phyloP scores from a whole-genome alignment of 352 stramenopile species.

The Globisporangium barbulae region DNA sequence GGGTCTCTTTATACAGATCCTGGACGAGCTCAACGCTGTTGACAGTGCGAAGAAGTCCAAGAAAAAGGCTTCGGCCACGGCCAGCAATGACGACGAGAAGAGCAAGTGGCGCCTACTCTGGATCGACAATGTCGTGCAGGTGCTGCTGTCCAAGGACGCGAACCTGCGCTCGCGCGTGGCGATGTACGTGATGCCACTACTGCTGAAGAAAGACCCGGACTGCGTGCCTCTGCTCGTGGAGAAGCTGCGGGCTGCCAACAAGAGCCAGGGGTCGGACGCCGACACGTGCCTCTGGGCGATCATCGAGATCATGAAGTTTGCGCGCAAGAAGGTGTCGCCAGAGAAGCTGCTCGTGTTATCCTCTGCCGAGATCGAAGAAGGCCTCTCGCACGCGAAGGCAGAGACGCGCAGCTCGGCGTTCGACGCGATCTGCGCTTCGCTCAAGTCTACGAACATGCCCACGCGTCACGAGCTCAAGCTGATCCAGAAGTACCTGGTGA shows the following conservation, averaged over 20 bases:
- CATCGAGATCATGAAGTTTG: conserved; percentile 78
- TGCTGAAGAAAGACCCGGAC: conserved; percentile 65
- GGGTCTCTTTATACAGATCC: conserved; percentile 65
- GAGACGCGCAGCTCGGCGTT: conserved; percentile 72
- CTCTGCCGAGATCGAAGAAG: conserved; percentile 48
- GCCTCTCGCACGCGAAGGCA: conserved; percentile 45
- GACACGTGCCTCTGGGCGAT: conserved; percentile 67
- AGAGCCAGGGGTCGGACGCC: conserved; percentile 19
- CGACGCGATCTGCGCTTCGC: conserved; percentile 70
- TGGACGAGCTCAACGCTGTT: conserved; percentile 32
- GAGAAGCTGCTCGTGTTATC: conserved; percentile 56
- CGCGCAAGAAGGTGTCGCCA: conserved; percentile 58
- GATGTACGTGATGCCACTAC: conserved; percentile 71
- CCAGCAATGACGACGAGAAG: conserved; percentile 20
- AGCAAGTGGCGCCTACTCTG: conserved; percentile 41
- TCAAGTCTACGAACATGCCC: conserved; percentile 80
- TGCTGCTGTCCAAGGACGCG: conserved; percentile 46
- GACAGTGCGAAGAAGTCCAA: conserved; percentile 25
- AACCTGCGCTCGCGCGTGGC: conserved; percentile 61
- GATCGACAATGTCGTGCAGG: conserved; percentile 50
- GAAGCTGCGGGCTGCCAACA: conserved; percentile 29
- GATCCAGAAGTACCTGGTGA: conserved; percentile 62
- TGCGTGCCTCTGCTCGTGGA: conserved; percentile 53
- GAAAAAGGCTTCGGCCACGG: not conserved
- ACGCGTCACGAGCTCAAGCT: conserved; percentile 47